Base-by-base conservation (phyloP, 257 asterid genomes). In the Petunia axillaris region DNA sequence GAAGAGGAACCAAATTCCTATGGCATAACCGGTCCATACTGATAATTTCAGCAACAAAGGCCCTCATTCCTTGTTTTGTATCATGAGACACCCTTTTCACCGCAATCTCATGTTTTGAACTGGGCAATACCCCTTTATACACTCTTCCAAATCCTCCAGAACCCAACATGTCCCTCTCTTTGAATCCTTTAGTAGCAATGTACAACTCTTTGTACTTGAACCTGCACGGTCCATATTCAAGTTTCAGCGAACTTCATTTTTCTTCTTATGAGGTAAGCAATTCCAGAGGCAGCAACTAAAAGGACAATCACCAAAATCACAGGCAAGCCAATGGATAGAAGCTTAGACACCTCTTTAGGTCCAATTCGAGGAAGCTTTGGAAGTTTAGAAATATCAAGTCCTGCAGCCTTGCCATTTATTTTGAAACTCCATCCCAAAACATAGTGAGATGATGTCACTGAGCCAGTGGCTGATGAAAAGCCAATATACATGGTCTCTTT, bases 81-180 rank as follows among this genome's bases (percentile, higher is more conserved):
- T 83, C 77, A 37, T 83, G 86, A 0, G 86, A 83, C 2, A 79
- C 57, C 13, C 53, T 75, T 64, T 83, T 83, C 41, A 84, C 86
- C 0, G 84, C 86, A 9, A 84, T 50, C 44, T 84, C 62, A 14
- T 36, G 39, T 15, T 59, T 76, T 1, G 53, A 15, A 0, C 11
- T 36, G 4, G 82, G 71, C 6, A 84, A 2, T 0, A 50, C 4
- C 1, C 86, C 86, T 48, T 50, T 52, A 15, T 76, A 84, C 2
- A 84, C 86, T 11, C 55, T 53, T 4, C 86, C 86, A 44, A 84
- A 84, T 3, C 86, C 86, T 2, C 86, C 86, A 0, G 4, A 14
- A 0, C 86, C 84, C 0, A 84, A 25, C 1, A 84, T 62, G 15
- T 76, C 70, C 6, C 15, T 76, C 0, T 64, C 86, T 1, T 3